These are phyloP conservation scores for Lactarius quietus DNA, from an alignment of 768 basidiomycete genomes.

Conservation along the genomic window DNA sequence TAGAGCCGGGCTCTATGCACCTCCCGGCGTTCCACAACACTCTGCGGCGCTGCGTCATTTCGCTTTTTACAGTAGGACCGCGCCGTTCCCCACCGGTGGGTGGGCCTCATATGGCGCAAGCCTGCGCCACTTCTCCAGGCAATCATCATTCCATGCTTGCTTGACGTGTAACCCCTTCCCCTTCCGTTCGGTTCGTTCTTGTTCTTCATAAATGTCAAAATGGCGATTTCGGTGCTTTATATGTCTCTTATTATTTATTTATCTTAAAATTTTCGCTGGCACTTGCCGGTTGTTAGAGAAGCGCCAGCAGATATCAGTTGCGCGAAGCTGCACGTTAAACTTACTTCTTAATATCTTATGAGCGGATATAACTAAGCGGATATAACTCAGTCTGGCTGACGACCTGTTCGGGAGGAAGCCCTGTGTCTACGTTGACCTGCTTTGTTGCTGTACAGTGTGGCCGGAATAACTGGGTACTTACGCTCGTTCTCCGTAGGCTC, in stretches of 20 bases:
- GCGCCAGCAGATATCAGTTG: background rate
- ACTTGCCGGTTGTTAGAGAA: background rate
- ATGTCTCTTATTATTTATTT: background rate
- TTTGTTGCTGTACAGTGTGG: background rate
- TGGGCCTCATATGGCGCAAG: background rate
- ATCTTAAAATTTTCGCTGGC: background rate
- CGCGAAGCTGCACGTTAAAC: background rate
- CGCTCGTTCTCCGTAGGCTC: background rate
- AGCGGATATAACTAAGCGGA: slow-evolving; percentile 1
- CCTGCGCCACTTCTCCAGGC: background rate
- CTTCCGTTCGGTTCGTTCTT: background rate
- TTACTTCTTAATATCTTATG: background rate
- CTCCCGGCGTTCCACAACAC: slow-evolving; percentile 13
- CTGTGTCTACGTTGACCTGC: background rate
- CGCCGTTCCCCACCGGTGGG: background rate
- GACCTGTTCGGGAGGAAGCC: slow-evolving; percentile 4
- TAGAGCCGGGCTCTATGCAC: background rate
- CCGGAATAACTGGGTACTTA: background rate
- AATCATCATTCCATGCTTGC: background rate
- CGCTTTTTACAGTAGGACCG: slow-evolving; percentile 11
- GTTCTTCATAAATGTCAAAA: background rate
- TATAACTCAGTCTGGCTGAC: background rate
- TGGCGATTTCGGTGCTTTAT: background rate
- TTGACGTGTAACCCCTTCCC: background rate
- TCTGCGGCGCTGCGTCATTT: slow-evolving; percentile 21